A percentile compares a stretch with the other conserved stretches of the same genome.
Conservation (phyloP, 257 asterid genomes). For the Solanum lycopersicoides region DNA sequence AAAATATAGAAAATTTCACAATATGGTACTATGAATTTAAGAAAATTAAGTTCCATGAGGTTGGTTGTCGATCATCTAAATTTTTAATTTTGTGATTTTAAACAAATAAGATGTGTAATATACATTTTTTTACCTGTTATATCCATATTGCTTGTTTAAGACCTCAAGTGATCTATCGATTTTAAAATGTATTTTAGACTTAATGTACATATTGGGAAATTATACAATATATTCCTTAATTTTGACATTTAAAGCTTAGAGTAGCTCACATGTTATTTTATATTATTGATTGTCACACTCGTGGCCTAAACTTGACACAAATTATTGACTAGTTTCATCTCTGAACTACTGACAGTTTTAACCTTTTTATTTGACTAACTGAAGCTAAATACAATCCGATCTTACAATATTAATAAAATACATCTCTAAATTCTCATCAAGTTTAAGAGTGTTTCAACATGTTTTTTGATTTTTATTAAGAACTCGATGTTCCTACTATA, state of each 20-base stretch:
- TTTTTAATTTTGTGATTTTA: too few relatives aligned
- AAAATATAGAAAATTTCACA: not conserved
- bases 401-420: too few relatives aligned
- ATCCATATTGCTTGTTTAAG: not conserved
- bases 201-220: not conserved
- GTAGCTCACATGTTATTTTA: too few relatives aligned
- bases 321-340: too few relatives aligned
- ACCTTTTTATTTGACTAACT: accelerated
- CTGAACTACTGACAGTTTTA: accelerated
- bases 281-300: not conserved
- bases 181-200: not conserved
- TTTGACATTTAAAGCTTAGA: not conserved
- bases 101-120: not conserved
- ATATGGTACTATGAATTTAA: not conserved
- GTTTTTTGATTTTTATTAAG: too few relatives aligned
- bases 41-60: not conserved
- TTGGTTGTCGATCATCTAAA: not conserved
- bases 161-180: not conserved
- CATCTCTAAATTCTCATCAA: too few relatives aligned
- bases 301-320: too few relatives aligned
- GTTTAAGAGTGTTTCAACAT: too few relatives aligned
- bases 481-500: accelerated
- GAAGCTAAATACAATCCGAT: too few relatives aligned
- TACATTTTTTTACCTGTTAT: too few relatives aligned
- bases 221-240: too few relatives aligned